Evolutionary conservation across 208 protist species (phyloP).

Genomic region (Wallacemonas sp.): DNA sequence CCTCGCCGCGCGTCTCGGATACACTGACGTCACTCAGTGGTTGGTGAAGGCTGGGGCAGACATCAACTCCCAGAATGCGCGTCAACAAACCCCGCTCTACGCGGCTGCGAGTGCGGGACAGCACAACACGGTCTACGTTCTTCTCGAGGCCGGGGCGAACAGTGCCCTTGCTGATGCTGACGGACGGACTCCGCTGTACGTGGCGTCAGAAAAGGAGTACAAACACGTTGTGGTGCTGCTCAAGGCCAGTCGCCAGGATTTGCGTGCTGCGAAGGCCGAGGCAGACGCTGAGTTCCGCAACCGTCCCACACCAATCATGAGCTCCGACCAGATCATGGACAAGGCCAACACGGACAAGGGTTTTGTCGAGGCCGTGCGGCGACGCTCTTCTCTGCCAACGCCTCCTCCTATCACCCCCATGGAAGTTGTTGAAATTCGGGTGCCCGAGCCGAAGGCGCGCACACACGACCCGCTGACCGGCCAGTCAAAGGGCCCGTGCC

Average conservation of each 20-base stretch:
- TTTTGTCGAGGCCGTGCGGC: constrained; percentile 35
- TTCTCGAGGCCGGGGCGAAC: constrained; percentile 64
- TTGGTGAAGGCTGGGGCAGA: constrained; percentile 39
- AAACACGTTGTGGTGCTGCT: constrained; percentile 83
- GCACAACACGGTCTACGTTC: constrained; percentile 62
- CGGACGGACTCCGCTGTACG: constrained; percentile 78
- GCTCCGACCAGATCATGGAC: constrained; percentile 66
- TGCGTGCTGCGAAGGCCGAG: constrained; percentile 63
- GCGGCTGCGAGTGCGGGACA: constrained; percentile 59
- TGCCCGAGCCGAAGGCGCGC: constrained; percentile 55
- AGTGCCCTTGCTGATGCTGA: constrained; percentile 63
- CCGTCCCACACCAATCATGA: constrained; percentile 49
- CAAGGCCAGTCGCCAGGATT: constrained; percentile 47
- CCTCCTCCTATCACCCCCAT: constrained; percentile 37
- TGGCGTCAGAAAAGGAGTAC: constrained; percentile 81
- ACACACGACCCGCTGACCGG: constrained; percentile 65
- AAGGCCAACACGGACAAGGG: constrained; percentile 38
- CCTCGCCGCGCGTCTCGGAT: constrained; percentile 52
- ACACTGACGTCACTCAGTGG: constrained; percentile 37
- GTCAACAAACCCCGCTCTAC: constrained; percentile 79
- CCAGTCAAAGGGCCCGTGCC: constrained; percentile 63
- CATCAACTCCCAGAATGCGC: constrained; percentile 66
- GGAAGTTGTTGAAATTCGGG: constrained; percentile 72
- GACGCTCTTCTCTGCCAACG: constrained; percentile 17
- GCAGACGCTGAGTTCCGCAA: constrained; percentile 59